phyloP scores from a whole-genome alignment of 805 yeast genomes.

The Isabelozyma heimii region DNA sequence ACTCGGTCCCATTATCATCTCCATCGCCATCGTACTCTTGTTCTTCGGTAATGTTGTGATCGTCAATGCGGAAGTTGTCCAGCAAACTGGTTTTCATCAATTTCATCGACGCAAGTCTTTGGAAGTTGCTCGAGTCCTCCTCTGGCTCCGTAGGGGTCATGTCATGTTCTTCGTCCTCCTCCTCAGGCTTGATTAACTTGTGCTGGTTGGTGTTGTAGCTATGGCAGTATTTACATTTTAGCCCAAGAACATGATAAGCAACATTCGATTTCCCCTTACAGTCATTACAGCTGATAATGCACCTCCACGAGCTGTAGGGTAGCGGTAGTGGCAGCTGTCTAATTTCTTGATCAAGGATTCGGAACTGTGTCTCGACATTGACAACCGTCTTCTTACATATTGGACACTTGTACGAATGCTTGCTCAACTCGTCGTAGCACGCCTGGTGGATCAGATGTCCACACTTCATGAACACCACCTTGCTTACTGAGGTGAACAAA shows the following conservation, averaged over 20 bases:
- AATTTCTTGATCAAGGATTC: slow-evolving; percentile 84
- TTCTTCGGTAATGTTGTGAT: slow-evolving; percentile 17
- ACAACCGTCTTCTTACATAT: slow-evolving; percentile 80
- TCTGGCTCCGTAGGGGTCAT: slow-evolving; percentile 1
- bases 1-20: slow-evolving; percentile 5
- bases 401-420: slow-evolving; percentile 87
- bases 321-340: slow-evolving; percentile 72
- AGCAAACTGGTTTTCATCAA: slow-evolving; percentile 33
- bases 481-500: slow-evolving; percentile 76
- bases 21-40: slow-evolving; percentile 22
- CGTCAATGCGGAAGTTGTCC: slow-evolving; percentile 37
- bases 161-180: slow-evolving; percentile 35
- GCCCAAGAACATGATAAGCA: slow-evolving; percentile 78
- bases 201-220: slow-evolving; percentile 84
- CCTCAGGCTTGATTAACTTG: slow-evolving; percentile 67
- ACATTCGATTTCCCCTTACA: slow-evolving; percentile 80
- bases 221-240: slow-evolving; percentile 81
- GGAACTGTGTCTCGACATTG: slow-evolving; percentile 85
- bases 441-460: slow-evolving; percentile 91
- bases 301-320: slow-evolving; percentile 74
- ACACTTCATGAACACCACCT: slow-evolving; percentile 89
- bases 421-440: slow-evolving; percentile 80
- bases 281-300: slow-evolving; percentile 78
- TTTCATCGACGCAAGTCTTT: slow-evolving; percentile 19
- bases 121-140: slow-evolving; percentile 5